Evolutionary conservation across 2,329 filamentous ascomycete species (phyloP), one percentile per base, ranked within the genome.

Genomic region (Claviceps sp.): DNA sequence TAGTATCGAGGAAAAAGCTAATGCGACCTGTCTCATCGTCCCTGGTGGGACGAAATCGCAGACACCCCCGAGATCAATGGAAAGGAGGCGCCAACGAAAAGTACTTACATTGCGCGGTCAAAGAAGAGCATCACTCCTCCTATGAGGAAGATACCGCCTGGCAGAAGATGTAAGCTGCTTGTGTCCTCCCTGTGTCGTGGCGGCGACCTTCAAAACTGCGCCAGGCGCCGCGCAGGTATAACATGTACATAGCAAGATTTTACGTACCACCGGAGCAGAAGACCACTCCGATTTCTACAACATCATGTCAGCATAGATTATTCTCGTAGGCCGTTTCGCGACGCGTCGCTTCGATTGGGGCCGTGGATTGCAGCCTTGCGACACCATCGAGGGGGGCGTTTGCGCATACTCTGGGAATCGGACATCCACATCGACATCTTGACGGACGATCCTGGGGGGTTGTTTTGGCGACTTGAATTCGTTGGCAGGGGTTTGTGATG

Each of bases 51-150:
- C 30, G 9, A 34, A 4, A 4, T 34, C 30, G 9, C 9, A 34
- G 30, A 34, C 9, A 34, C 9, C 8, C 9, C 8, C 8, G 30
- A 4, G 6, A 6, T n/a, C 3, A 0, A 6, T 30, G 16, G n/a
- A 2, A n/a, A 46, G 24, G 14, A 24, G 20, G 6, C 6, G 16
- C 5, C 5, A 2, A n/a, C 4, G 24, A 0, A 26, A 4, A 44
- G n/a, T 9, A 75, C 83, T 64, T 74, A 91, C 88, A 97, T 90
- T 63, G 93, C 88, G 58, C 93, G 82, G 71, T 98, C 93, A 73
- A 98, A 98, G 74, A 98, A 97, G 71, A 98, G 80, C 70, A 98
- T 78, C 9, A 98, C 88, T 55, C 93, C 93, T 64, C 89, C 87
- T 65, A 96, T 79, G 53, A 98, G 81, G 76, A 98, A 98, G 75